These are phyloP conservation scores for Bidens hawaiensis DNA, from an alignment of 140 eudicot species.

Conservation along the genomic window DNA sequence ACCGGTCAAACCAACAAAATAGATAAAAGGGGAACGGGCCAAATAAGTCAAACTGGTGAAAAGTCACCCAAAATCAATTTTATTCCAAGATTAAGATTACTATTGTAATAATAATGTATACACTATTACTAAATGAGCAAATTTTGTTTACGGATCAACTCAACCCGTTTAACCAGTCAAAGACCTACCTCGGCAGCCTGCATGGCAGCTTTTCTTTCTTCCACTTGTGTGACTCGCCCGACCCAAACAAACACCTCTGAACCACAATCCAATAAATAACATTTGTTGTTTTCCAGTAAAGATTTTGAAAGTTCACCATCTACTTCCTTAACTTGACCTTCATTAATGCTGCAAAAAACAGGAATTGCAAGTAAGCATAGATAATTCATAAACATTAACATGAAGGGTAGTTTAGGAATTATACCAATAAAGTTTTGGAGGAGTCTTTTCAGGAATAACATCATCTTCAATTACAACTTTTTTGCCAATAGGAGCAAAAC, in stretches of 20 bases:
- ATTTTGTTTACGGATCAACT: background rate
- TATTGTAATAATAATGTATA: background rate
- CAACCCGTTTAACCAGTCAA: background rate
- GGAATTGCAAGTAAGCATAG: background rate
- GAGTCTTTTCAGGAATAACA: slow-evolving; percentile 67
- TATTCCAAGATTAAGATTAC: background rate
- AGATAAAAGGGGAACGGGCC: slow-evolving; percentile 2
- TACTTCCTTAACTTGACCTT: slow-evolving; percentile 56
- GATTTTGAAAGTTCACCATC: slow-evolving; percentile 93
- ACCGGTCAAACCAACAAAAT: background rate
- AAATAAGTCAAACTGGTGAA: slow-evolving; percentile 1
- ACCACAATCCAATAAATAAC: slow-evolving; percentile 94
- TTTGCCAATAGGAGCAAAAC: slow-evolving; percentile 98
- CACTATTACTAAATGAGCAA: background rate
- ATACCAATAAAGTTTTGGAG: slow-evolving; percentile 79
- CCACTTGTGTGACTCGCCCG: slow-evolving; percentile 94
- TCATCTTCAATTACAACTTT: slow-evolving; percentile 91
- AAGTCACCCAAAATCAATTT: slow-evolving; percentile 9
- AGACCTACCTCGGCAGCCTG: slow-evolving; percentile 86
- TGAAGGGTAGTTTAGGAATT: background rate
- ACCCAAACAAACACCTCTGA: slow-evolving; percentile 93
- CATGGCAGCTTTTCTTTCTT: slow-evolving; percentile 87
- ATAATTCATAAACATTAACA: background rate
- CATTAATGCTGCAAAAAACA: slow-evolving; percentile 55
- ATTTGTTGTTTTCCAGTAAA: slow-evolving; percentile 72